A percentile compares a stretch with the other conserved stretches of the same genome.
Conservation (phyloP, 805 yeast species). For the Ogataea henricii region DNA sequence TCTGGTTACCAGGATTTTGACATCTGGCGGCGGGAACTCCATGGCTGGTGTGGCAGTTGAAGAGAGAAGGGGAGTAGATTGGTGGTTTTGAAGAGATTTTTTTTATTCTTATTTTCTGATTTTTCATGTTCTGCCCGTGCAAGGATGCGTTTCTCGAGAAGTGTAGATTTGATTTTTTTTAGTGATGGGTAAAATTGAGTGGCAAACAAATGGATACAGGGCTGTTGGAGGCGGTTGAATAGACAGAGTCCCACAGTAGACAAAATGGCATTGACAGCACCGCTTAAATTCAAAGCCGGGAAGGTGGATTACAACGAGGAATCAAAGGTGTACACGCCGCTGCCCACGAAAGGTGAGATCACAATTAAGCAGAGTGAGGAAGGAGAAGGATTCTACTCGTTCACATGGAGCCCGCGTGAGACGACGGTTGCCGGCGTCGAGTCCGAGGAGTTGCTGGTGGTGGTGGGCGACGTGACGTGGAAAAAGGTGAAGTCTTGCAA, state of each 20-base stretch:
- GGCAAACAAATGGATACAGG: not conserved
- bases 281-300: conserved; percentile 72
- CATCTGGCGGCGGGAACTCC: conserved; percentile 63
- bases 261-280: conserved; percentile 22
- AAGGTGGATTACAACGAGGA: conserved; percentile 65
- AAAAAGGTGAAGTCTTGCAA: conserved; percentile 65
- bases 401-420: conserved; percentile 72
- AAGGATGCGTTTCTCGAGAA: not conserved
- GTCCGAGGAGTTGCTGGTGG: conserved; percentile 65
- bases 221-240: not conserved
- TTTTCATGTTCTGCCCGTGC: not conserved
- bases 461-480: conserved; percentile 87
- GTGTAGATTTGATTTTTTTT: not conserved
- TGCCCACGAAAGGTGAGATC: conserved; percentile 66
- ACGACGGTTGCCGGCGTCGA: conserved; percentile 43
- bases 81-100: not conserved
- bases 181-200: not conserved
- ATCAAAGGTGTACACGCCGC: conserved; percentile 67
- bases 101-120: not conserved
- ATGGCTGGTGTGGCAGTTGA: conserved; percentile 14
- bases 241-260: not conserved
- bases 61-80: not conserved
- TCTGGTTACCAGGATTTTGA: conserved; percentile 49
- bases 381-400: conserved; percentile 70
- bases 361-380: conserved; percentile 62